Conservation (phyloP, 345 rosid species). For the Pistacia atlantica region DNA sequence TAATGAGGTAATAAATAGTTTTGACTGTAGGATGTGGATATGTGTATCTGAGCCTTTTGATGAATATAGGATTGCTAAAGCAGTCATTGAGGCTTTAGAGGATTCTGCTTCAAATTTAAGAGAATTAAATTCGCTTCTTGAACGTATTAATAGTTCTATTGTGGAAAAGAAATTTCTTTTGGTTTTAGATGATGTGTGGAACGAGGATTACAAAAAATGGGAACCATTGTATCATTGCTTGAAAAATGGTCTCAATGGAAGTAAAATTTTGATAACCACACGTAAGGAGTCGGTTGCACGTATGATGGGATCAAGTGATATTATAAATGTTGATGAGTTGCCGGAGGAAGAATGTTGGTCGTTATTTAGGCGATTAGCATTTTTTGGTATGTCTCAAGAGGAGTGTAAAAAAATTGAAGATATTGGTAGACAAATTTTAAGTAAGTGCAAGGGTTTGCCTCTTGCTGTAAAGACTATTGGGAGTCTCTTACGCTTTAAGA, state of each 20-base stretch:
- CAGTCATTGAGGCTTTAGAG: too few relatives aligned
- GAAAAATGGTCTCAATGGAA: not conserved
- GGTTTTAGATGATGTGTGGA: too few relatives aligned
- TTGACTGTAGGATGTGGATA: too few relatives aligned
- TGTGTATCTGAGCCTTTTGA: too few relatives aligned
- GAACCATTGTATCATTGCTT: not conserved
- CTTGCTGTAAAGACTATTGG: not conserved
- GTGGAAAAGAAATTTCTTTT: too few relatives aligned
- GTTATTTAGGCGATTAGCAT: not conserved
- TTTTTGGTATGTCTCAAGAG: not conserved
- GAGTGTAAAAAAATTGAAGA: not conserved
- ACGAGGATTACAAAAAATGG: too few relatives aligned
- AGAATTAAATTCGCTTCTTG: not conserved
- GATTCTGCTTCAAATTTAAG: not conserved
- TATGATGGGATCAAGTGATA: not conserved
- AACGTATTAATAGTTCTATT: not conserved
- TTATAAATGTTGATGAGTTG: not conserved
- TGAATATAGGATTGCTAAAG: too few relatives aligned
- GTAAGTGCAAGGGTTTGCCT: not conserved
- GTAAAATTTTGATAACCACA: not conserved
- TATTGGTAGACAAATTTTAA: not conserved
- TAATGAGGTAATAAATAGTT: too few relatives aligned
- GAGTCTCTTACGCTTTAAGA: not conserved
- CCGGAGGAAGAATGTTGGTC: not conserved
- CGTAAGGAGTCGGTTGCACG: not conserved